A percentile compares a stretch with the other conserved stretches of the same genome.
These are phyloP conservation scores for Coleophoma crateriformis DNA, from an alignment of 2,329 filamentous ascomycete species.

Conservation along the genomic window DNA sequence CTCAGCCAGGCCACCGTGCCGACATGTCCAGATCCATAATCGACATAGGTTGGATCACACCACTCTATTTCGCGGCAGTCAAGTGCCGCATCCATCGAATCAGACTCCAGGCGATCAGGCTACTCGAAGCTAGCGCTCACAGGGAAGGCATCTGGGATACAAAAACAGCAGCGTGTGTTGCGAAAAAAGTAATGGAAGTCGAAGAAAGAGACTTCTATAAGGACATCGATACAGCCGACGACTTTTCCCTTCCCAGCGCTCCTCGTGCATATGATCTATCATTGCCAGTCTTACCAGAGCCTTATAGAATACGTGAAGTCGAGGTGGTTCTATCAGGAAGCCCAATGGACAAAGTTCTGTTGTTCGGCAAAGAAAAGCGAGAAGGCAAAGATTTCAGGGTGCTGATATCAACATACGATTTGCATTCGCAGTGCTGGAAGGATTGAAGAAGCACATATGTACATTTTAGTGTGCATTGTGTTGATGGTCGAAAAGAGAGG, in stretches of 20 bases:
- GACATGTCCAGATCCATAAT: conserved; percentile 29
- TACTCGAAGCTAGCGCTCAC: conserved; percentile 25
- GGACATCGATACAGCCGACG: conserved; percentile 4
- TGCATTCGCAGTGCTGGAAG: conserved; percentile 4
- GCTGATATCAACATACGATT: conserved; percentile 2
- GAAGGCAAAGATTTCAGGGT: background rate
- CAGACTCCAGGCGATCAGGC: conserved; percentile 30
- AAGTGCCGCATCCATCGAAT: conserved; percentile 40
- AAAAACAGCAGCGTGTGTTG: conserved; percentile 24
- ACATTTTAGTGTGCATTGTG: too few relatives aligned
- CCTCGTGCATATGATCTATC: conserved; percentile 6
- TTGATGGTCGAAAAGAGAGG: too few relatives aligned
- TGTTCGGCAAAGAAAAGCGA: conserved; percentile 2
- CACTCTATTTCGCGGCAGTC: conserved; percentile 38
- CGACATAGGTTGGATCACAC: conserved; percentile 39
- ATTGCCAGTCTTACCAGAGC: conserved; percentile 13
- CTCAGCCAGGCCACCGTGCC: background rate
- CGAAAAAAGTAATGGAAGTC: conserved; percentile 30
- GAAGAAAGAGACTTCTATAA: conserved; percentile 28
- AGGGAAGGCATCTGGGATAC: conserved; percentile 38
- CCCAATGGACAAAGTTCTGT: conserved; percentile 1
- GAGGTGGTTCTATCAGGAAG: conserved; percentile 5
- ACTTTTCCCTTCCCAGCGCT: conserved; percentile 4
- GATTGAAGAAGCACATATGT: background rate
- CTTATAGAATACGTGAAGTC: conserved; percentile 15